Base-by-base conservation (phyloP, 2,329 filamentous ascomycete species). In the Stachybotrys elegans region DNA sequence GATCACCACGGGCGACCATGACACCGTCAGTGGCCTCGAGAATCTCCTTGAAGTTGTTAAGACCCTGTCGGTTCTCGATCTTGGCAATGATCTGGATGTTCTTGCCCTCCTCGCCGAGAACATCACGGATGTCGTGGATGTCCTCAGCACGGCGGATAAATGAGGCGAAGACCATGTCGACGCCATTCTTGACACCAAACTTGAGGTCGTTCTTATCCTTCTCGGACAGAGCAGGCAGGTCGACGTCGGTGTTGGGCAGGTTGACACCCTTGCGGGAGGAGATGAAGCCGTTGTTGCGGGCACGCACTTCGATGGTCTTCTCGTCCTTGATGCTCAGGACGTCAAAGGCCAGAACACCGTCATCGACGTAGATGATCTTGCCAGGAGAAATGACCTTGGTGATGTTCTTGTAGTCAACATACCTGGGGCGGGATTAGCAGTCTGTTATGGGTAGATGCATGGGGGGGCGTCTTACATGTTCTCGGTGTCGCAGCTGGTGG, bases 21-120 rank as follows among this genome's bases (percentile, higher is more conserved):
- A 98, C 91, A 79, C 93, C 93, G 68, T 98, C 93, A 6, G 93
- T 97, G 75, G 91, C 89, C 64, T 82, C 79, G 48, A 98, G 83
- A 61, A 98, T 98, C 75, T 97, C 92, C 59, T 87, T 84, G 70
- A 98, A 98, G 81, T 98, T 98, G 84, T 98, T 97, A 54, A 98
- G 87, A 72, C 93, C 93, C 74, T 98, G 93, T 70, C 95, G 88
- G 79, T 98, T 98, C 82, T 98, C 93, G 57, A 98, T 95, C 86
- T 98, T 98, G 80, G 93, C 87, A 67, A 98, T 97, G 74, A 98
- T 95, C 77, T 98, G 92, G 62, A 98, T 96, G 69, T 95, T 84
- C 73, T 87, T 89, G 70, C 93, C 93, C 36, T 94, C 86, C 62
- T 89, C 80, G 51, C 93, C 93, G 42, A 98, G 83, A 50, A 97